A percentile compares a stretch with the other conserved stretches of the same genome.
phyloP scores from a whole-genome alignment of 257 asterid species.

The Ophiorrhiza pumila region DNA sequence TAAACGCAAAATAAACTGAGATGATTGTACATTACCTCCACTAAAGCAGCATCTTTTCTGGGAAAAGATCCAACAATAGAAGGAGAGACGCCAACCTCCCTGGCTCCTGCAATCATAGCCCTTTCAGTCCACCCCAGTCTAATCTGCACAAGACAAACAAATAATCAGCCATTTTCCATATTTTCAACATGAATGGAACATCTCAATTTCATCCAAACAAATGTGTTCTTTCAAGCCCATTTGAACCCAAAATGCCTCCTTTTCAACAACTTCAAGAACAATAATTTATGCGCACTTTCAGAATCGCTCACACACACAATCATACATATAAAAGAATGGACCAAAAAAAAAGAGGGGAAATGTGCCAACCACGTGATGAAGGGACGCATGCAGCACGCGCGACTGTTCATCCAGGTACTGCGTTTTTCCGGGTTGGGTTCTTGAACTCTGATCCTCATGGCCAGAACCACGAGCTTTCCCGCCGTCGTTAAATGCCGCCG shows the following conservation, averaged over 20 bases:
- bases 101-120: constrained; percentile 89
- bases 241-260: neutral
- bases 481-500: constrained; percentile 18
- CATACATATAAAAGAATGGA: neutral
- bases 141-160: constrained; percentile 38
- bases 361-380: constrained; percentile 63
- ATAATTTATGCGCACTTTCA: neutral
- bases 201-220: neutral
- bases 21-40: constrained; percentile 51
- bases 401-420: constrained; percentile 73
- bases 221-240: neutral
- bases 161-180: neutral
- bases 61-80: constrained; percentile 88
- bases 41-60: constrained; percentile 88
- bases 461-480: constrained; percentile 13
- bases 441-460: constrained; percentile 31
- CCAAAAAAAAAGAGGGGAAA: neutral
- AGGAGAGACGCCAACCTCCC: constrained; percentile 84
- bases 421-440: constrained; percentile 36
- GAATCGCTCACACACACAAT: neutral
- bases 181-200: neutral
- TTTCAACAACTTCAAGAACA: neutral
- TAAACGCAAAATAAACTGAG: neutral
- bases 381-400: constrained; percentile 79
- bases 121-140: constrained; percentile 88